These are phyloP conservation scores for Candida gorgasii DNA, from an alignment of 805 yeast genomes.

Conservation along the genomic window DNA sequence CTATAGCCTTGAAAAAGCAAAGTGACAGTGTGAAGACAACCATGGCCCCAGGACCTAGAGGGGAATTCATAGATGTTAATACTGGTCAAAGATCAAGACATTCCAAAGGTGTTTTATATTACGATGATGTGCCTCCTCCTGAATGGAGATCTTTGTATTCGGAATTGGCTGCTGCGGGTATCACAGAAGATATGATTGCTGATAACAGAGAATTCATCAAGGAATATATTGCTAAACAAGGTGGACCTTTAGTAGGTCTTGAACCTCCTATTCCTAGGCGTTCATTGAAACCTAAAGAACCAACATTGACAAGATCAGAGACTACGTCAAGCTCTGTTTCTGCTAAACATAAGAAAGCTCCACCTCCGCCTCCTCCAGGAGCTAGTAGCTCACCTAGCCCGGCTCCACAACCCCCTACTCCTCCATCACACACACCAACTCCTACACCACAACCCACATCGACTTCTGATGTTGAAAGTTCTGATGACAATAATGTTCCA, in stretches of 20 bases:
- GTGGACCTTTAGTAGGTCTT: slow-evolving; percentile 77
- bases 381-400: slow-evolving; percentile 16
- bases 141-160: slow-evolving; percentile 79
- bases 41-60: slow-evolving; percentile 60
- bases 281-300: slow-evolving; percentile 27
- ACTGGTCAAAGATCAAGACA: slow-evolving; percentile 58
- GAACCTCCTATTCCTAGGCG: slow-evolving; percentile 83
- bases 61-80: slow-evolving; percentile 50
- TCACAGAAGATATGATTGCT: slow-evolving; percentile 85
- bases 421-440: slow-evolving; percentile 15
- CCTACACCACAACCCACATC: slow-evolving; percentile 12
- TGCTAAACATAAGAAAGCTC: slow-evolving; percentile 30
- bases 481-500: slow-evolving; percentile 15
- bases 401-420: slow-evolving; percentile 9
- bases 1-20: slow-evolving; percentile 69
- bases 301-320: slow-evolving; percentile 15
- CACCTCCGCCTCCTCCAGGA: slow-evolving; percentile 43
- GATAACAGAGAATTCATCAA: slow-evolving; percentile 82
- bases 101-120: slow-evolving; percentile 61
- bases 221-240: slow-evolving; percentile 69
- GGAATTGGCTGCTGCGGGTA: slow-evolving; percentile 76
- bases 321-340: slow-evolving; percentile 16
- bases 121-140: slow-evolving; percentile 78
- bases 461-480: slow-evolving; percentile 4
- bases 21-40: slow-evolving; percentile 32